These are phyloP conservation scores for Xerocomus amazonicus DNA, from an alignment of 1,284 basidiomycete genomes.

Conservation along the genomic window DNA sequence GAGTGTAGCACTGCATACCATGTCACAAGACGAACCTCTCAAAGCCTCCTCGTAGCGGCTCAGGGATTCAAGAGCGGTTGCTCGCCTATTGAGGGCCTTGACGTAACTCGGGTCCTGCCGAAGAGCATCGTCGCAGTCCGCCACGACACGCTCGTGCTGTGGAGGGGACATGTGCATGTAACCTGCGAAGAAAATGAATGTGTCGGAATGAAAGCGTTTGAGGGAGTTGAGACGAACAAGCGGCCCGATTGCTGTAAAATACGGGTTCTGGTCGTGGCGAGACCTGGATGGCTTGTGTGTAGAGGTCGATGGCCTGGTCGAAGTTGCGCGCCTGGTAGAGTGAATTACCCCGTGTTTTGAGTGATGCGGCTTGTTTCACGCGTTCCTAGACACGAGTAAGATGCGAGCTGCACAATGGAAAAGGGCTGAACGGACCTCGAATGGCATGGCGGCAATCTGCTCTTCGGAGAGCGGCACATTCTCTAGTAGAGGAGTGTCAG, in stretches of 20 bases:
- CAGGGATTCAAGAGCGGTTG: conserved; percentile 80
- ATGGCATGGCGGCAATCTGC: conserved; percentile 54
- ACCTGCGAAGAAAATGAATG: conserved; percentile 42
- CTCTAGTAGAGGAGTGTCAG: conserved; percentile 18
- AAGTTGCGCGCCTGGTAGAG: conserved; percentile 84
- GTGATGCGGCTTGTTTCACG: conserved; percentile 66
- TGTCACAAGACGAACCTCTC: conserved; percentile 51
- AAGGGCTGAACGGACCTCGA: conserved; percentile 41
- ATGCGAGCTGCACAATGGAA: not conserved
- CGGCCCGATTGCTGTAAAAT: conserved; percentile 96
- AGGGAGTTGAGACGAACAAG: conserved; percentile 57
- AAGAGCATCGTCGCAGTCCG: conserved; percentile 89
- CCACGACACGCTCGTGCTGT: conserved; percentile 81
- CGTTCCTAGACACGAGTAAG: conserved; percentile 56
- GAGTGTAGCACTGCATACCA: not conserved
- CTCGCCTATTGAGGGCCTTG: conserved; percentile 94
- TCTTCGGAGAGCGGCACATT: conserved; percentile 47
- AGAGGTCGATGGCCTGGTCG: conserved; percentile 74
- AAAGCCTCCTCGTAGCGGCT: conserved; percentile 74
- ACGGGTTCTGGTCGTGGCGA: conserved; percentile 87
- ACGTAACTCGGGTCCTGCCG: conserved; percentile 84
- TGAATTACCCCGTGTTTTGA: conserved; percentile 89
- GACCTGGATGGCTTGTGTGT: conserved; percentile 89
- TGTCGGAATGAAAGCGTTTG: not conserved
- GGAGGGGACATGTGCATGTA: conserved; percentile 91